Evolutionary conservation across 2,329 filamentous ascomycete species (phyloP).

Genomic region (Cladophialophora carrionii): DNA sequence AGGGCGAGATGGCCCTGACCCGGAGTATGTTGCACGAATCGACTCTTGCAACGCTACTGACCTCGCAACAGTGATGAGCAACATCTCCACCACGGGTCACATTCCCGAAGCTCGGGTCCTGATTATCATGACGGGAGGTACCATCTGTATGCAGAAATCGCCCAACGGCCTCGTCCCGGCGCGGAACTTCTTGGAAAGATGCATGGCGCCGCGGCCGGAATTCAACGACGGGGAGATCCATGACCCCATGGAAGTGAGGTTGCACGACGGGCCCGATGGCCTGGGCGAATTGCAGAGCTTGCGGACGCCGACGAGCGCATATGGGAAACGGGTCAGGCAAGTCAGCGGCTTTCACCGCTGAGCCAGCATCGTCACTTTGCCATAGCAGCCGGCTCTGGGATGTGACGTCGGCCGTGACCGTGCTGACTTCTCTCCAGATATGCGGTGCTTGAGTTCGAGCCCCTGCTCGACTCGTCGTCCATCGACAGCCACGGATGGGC

Average conservation of each 20-base stretch:
- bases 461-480: conserved; percentile 84
- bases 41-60: conserved; percentile 5
- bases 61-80: conserved; percentile 21
- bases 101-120: conserved; percentile 76
- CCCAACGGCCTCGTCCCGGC: conserved; percentile 79
- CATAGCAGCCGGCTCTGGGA: background rate
- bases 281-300: conserved; percentile 63
- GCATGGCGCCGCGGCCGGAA: conserved; percentile 77
- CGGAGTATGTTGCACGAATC: conserved; percentile 21
- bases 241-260: conserved; percentile 59
- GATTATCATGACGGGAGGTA: conserved; percentile 80
- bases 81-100: conserved; percentile 25
- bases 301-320: conserved; percentile 77
- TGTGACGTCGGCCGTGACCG: background rate
- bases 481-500: conserved; percentile 87
- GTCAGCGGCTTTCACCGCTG: conserved; percentile 7
- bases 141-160: conserved; percentile 88
- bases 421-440: conserved; percentile 52
- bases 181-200: conserved; percentile 76
- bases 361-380: background rate
- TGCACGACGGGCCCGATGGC: conserved; percentile 53
- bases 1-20: conserved; percentile 23
- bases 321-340: conserved; percentile 72
- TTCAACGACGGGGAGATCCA: conserved; percentile 78
- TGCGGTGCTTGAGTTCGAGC: conserved; percentile 79